These are phyloP conservation scores for Irpex lacteus DNA, from an alignment of 1,284 basidiomycete species.

Conservation along the genomic window DNA sequence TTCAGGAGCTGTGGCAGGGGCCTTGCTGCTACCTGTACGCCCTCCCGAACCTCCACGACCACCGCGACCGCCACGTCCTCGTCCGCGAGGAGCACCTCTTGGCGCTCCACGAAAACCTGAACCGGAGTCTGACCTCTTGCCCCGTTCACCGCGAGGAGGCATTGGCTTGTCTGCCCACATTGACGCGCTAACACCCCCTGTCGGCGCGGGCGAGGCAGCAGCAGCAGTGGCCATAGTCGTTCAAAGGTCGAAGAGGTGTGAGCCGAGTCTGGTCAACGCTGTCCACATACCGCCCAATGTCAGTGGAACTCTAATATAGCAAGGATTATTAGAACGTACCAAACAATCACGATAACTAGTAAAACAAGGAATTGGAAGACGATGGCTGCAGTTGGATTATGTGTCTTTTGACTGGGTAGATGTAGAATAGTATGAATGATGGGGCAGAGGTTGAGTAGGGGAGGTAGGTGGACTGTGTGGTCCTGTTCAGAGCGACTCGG, in stretches of 20 bases:
- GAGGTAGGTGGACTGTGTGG: not conserved
- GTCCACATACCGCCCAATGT: not conserved
- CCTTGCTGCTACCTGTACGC: conserved; percentile 26
- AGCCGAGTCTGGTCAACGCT: not conserved
- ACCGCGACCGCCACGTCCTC: conserved; percentile 19
- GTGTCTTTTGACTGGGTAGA: not conserved
- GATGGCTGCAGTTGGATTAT: not conserved
- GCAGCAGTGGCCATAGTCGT: conserved; percentile 19
- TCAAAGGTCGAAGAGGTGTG: not conserved
- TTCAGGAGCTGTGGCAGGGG: conserved; percentile 11
- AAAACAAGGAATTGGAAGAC: not conserved
- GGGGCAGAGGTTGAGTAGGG: not conserved
- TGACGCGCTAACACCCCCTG: conserved; percentile 21
- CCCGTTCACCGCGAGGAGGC: conserved; percentile 40
- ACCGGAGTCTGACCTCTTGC: conserved; percentile 41
- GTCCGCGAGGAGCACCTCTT: conserved; percentile 30
- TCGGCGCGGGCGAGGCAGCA: conserved; percentile 19
- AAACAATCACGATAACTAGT: not conserved
- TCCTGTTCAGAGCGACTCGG: not conserved
- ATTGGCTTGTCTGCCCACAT: conserved; percentile 25
- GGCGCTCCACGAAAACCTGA: conserved; percentile 42
- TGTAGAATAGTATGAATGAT: not conserved
- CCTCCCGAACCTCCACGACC: conserved; percentile 38
- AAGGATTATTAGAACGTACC: not conserved
- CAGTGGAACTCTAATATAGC: not conserved